Conservation (phyloP, 345 rosid species). For the Salix caprea region DNA sequence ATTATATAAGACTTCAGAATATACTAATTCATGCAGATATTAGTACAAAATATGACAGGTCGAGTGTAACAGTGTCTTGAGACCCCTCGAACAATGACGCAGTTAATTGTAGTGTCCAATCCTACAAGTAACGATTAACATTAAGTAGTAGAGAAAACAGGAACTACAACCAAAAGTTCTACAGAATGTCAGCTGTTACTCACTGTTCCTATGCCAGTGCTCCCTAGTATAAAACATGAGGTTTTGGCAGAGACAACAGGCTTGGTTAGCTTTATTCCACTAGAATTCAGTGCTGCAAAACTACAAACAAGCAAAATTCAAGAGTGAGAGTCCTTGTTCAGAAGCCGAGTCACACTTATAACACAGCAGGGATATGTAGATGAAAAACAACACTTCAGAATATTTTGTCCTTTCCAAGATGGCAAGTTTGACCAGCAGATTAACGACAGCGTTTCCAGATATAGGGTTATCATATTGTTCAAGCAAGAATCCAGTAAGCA, state of each 20-base stretch:
- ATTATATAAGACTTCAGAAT: neutral
- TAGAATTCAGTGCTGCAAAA: slow-evolving; percentile 75
- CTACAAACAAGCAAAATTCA: slow-evolving; percentile 32
- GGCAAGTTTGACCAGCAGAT: slow-evolving; percentile 59
- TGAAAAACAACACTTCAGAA: neutral
- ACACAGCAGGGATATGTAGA: neutral
- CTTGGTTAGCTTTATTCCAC: slow-evolving; percentile 69
- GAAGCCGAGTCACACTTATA: neutral
- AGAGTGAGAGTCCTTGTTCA: neutral
- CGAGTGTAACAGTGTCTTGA: slow-evolving; percentile 68
- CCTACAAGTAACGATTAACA: slow-evolving; percentile 37
- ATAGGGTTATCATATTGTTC: slow-evolving; percentile 62
- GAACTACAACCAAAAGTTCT: neutral
- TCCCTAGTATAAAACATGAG: slow-evolving; percentile 60
- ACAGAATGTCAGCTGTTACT: slow-evolving; percentile 15
- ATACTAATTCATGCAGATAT: slow-evolving; percentile 38
- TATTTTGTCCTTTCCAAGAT: slow-evolving; percentile 44
- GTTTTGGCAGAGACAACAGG: slow-evolving; percentile 62
- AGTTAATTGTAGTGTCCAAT: slow-evolving; percentile 54
- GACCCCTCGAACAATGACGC: slow-evolving; percentile 45
- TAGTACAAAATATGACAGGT: slow-evolving; percentile 68
- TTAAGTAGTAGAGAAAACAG: slow-evolving; percentile 8
- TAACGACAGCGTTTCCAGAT: slow-evolving; percentile 57
- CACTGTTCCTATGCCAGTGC: slow-evolving; percentile 77
- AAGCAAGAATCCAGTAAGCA: slow-evolving; percentile 8